Evolutionary conservation across 2,329 filamentous ascomycete genomes (phyloP), one percentile per base, ranked within the genome.

Genomic region (Fusarium brachygibbosum): DNA sequence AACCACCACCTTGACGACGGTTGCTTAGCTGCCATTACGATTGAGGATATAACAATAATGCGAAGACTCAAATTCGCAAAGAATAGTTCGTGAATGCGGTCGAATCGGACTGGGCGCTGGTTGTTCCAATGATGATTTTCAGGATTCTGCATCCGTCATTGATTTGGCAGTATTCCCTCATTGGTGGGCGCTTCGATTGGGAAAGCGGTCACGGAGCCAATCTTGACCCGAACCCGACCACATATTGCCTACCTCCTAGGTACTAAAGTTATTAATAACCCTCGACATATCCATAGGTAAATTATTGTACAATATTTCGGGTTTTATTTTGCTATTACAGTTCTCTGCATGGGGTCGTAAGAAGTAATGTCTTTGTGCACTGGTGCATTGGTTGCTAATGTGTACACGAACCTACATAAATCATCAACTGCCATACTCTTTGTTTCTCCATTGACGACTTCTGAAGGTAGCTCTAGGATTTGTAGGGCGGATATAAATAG

Each of bases 1-100:
- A 87, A 79, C 67, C 79, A 80, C 83, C 87, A 88, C 60, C 87
- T 89, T 52, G 81, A 77, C 28, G 67, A 64, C 14, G 84, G 79
- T 72, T 83, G 87, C 63, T 82, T 83, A 49, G 82, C 76, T 59
- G 75, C 73, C 78, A 79, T 79, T 54, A 17, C 68, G 11, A 28
- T 48, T 25, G 14, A 11, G 8, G 35, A 38, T 28, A 31, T 11
- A 25, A 12, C 32, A 25, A 14, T 16, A 13, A 25, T 35, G 21
- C 25, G 23, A n/a, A 19, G 4, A 38, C 58, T 19, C 13, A 48
- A 28, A 29, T 21, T 25, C 10, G 46, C 37, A 23, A n/a, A 51
- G 44, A 25, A 28, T 42, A 51, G 40, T 34, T 51, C 13, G 49
- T 40, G 34, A 58, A 41, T 41, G 46, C 25, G 37, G 34, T 51